phyloP scores from a whole-genome alignment of 495 filamentous ascomycete species.

The Pyronema omphalodes region DNA sequence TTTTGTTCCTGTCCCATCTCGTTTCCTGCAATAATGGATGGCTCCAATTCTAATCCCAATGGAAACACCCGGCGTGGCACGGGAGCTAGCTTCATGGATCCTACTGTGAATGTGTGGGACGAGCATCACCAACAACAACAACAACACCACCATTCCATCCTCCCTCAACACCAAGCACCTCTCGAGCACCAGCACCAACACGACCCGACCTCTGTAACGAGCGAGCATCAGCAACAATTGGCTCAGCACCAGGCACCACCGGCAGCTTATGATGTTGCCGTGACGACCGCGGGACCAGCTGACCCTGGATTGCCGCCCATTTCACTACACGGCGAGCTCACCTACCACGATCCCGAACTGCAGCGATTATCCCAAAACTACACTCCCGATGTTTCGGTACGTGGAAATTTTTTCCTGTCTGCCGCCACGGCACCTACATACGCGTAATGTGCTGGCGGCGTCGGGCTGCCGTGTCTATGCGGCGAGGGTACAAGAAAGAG shows the following conservation, averaged over 20 bases:
- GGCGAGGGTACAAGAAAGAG: neutral
- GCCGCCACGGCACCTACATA: constrained; percentile 7
- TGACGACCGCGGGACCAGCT: constrained; percentile 3
- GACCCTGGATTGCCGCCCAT: constrained; percentile 15
- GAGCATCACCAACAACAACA: neutral
- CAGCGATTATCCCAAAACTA: constrained; percentile 42
- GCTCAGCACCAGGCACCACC: neutral
- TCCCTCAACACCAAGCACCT: neutral
- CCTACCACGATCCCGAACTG: constrained; percentile 32
- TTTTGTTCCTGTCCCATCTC: neutral
- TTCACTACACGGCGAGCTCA: constrained; percentile 12
- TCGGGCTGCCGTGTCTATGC: constrained; percentile 4
- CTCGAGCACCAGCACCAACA: neutral
- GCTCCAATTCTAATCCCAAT: neutral
- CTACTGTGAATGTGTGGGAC: neutral
- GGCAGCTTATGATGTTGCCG: neutral
- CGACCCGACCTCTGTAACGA: no score
- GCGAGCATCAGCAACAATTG: neutral
- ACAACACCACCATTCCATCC: neutral
- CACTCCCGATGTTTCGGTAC: constrained; percentile 47
- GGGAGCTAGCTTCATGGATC: neutral
- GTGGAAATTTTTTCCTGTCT: constrained; percentile 7
- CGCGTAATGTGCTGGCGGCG: constrained; percentile 2
- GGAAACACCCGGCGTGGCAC: neutral
- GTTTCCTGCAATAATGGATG: constrained; percentile 1